Evolutionary conservation across 768 basidiomycete genomes (phyloP).

Genomic region (Russula abietina): DNA sequence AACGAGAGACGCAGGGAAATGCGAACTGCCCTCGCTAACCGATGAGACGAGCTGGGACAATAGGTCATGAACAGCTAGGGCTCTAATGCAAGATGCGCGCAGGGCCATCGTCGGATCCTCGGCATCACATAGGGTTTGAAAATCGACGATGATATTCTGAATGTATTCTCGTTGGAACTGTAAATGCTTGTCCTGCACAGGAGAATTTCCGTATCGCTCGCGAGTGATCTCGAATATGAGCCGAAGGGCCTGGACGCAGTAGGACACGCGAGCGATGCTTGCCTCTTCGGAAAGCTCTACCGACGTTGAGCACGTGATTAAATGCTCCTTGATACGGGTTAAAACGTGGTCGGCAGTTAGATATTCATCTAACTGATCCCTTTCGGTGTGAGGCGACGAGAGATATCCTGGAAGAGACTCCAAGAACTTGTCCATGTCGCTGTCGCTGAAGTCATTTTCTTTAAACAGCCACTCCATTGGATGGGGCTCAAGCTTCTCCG

Average conservation of each 20-base stretch:
- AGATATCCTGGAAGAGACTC: conserved; percentile 15
- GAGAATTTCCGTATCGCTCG: neutral
- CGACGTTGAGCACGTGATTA: conserved; percentile 10
- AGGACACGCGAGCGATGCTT: conserved; percentile 3
- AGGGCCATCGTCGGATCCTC: neutral
- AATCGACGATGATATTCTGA: neutral
- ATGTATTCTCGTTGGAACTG: neutral
- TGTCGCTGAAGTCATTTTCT: conserved; percentile 12
- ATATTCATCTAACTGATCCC: neutral
- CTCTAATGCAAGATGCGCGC: conserved; percentile 7
- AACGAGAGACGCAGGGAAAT: neutral
- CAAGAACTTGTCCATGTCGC: conserved; percentile 13
- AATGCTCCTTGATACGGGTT: conserved; percentile 7
- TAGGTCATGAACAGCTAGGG: conserved; percentile 2
- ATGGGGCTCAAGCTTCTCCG: conserved; percentile 2
- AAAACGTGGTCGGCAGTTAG: neutral
- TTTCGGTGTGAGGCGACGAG: conserved; percentile 1
- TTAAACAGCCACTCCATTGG: conserved; percentile 14
- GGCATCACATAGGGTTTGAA: neutral
- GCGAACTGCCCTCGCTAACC: neutral
- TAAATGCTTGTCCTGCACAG: neutral
- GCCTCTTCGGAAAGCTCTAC: conserved; percentile 4
- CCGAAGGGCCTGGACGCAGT: conserved; percentile 3
- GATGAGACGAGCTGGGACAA: neutral
- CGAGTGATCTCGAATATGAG: conserved; percentile 1